phyloP scores from a whole-genome alignment of 345 rosid species.

The Passiflora organensis region DNA sequence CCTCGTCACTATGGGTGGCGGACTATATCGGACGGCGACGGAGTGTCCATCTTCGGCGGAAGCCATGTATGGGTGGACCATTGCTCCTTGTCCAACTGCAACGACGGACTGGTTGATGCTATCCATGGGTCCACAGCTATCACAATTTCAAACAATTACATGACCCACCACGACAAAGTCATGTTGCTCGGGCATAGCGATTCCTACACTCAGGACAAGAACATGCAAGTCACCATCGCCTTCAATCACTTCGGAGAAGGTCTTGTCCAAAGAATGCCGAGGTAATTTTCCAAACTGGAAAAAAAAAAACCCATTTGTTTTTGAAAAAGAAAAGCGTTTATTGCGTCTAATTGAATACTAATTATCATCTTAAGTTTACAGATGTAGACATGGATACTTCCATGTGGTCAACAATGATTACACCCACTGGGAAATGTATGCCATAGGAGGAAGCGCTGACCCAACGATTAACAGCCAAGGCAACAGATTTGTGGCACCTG shows the following conservation, averaged over 20 bases:
- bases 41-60: conserved; percentile 27
- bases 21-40: conserved; percentile 30
- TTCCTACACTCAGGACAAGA: conserved; percentile 23
- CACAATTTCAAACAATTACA: conserved; percentile 27
- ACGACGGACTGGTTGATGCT: conserved; percentile 21
- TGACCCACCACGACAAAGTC: conserved; percentile 32
- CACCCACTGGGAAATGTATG: conserved; percentile 32
- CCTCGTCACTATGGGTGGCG: conserved; percentile 29
- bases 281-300: conserved; percentile 5
- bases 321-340: not conserved
- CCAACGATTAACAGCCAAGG: conserved; percentile 30
- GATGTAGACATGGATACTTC: conserved; percentile 27
- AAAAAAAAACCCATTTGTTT: not conserved
- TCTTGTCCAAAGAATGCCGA: conserved; percentile 29
- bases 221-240: conserved; percentile 30
- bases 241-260: conserved; percentile 33
- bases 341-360: not conserved
- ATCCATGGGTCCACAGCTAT: conserved; percentile 27
- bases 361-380: conserved; percentile 1
- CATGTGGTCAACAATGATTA: conserved; percentile 33
- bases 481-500: conserved; percentile 27
- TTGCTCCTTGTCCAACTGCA: conserved; percentile 19
- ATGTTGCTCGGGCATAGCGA: conserved; percentile 29
- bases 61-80: conserved; percentile 27
- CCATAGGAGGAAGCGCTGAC: conserved; percentile 27